Base-by-base conservation (phyloP, 306 rosid genomes). In the Pueraria montana region DNA sequence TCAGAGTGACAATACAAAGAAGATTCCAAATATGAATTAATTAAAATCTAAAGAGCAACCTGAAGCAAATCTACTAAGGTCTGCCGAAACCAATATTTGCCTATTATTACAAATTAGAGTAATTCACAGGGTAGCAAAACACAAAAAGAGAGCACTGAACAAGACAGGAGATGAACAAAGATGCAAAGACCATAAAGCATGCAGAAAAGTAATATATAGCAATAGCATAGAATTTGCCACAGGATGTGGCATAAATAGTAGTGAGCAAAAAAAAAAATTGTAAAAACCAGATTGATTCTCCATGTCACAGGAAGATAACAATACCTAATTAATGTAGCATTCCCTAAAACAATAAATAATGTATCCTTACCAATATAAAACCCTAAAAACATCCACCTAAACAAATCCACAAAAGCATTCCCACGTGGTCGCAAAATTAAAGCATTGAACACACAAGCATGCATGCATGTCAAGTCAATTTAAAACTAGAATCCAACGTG, bases 261-360 rank as follows among this genome's bases (percentile, higher is more conserved):
- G n/a, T n/a, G n/a, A n/a, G n/a, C n/a, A n/a, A n/a, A n/a, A n/a
- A n/a, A n/a, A n/a, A n/a, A n/a, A n/a, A n/a, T 34, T 34, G 40
- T 23, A 70, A 77, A 52, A 77, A 36, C 78, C 14, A 30, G n/a
- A 71, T 58, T 30, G 40, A 43, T 70, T 45, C 40, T 49, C 61
- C 86, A 24, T 24, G 62, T 32, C 74, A 59, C 14, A 42, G 3
- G 32, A 34, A 34, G 40, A 34, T 34, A 34, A 34, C 40, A 34
- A 34, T 34, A 34, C 0, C 8, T 34, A 34, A 27, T 16, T 16
- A 36, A 36, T 2, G 8, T 16, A 36, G 9, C 48, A 52, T 66
- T 52, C 6, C 50, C 40, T 34, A 6, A 36, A 69, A 52, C 12
- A 66, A 46, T 4, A 48, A 5, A 4, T 64, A 72, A 6, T 5